Evolutionary conservation across 139 green algal genomes (phyloP).

Genomic region (Diplosphaera chodatii): DNA sequence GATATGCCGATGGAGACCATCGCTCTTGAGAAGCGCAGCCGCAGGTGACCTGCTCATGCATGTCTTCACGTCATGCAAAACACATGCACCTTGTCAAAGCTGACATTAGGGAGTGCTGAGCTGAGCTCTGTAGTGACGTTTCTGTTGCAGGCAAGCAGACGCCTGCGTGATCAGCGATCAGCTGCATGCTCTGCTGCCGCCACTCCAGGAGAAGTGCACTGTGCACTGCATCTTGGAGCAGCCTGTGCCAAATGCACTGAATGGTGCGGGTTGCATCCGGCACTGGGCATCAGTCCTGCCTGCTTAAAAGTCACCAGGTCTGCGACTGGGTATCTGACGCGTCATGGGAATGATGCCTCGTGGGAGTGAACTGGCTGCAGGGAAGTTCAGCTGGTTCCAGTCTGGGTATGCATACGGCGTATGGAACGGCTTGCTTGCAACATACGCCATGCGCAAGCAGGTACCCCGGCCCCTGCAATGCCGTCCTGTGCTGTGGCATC

Average conservation of each 20-base stretch:
- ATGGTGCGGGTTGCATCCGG: constrained; percentile 7
- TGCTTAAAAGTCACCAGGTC: too few species aligned
- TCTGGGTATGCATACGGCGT: constrained; percentile 38
- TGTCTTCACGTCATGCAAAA: too few species aligned
- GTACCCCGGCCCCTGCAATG: too few species aligned
- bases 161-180: neutral
- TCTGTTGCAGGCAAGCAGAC: constrained; percentile 5
- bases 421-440: constrained; percentile 45
- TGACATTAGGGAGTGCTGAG: too few species aligned
- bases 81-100: too few species aligned
- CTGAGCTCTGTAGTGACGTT: too few species aligned
- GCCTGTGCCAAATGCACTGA: constrained; percentile 31
- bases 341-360: too few species aligned
- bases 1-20: constrained; percentile 47
- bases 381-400: constrained; percentile 42
- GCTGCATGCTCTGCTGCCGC: neutral
- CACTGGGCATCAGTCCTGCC: too few species aligned
- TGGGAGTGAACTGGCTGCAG: too few species aligned
- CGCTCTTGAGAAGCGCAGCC: constrained; percentile 16
- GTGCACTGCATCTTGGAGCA: constrained; percentile 24
- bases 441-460: constrained; percentile 27
- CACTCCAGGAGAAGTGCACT: constrained; percentile 1
- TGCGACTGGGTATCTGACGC: too few species aligned
- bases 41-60: too few species aligned
- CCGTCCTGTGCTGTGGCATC: too few species aligned